Base-by-base conservation (phyloP, 1,284 basidiomycete species). In the Singerocomus inundabilis region DNA sequence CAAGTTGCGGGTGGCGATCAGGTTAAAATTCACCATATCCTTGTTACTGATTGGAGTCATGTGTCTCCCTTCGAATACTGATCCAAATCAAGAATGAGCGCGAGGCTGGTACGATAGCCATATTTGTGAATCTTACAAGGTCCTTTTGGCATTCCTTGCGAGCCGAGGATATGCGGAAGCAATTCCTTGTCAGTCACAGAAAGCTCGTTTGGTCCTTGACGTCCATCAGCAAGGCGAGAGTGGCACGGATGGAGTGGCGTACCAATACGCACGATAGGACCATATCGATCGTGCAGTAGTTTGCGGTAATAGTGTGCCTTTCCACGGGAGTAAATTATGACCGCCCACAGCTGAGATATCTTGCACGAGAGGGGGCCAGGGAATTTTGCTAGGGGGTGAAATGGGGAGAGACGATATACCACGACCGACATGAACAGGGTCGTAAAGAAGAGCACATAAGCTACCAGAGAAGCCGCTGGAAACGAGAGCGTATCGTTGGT, bases 1-100 rank as follows among this genome's bases (percentile, higher is more conserved):
- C 21, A 64, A 51, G 54, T 72, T 61, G 9, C 64, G 62, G 8
- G 64, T 57, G n/a, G 57, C 57, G 24, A 74, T 67, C 31, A 76
- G 54, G 52, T 40, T 52, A 37, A 57, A 42, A 24, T 44, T 12
- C 18, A 44, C 41, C 13, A 53, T 32, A 6, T 61, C 50, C 31
- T 59, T 44, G 6, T 26, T 11, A 31, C 50, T 64, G 13, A 46
- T 5, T 16, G 38, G 51, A 29, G 62, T 58, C 41, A 60, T 49
- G 24, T 34, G 49, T 44, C 59, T 60, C 26, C 59, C 59, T 21
- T 57, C 51, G 16, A 57, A 60, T 9, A 60, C 61, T 62, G 26
- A 24, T 37, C 24, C 3, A 32, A 16, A 36, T 16, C 7, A 6
- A 13, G 44, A 6, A 21, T 60, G 9, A 63, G 53, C 16, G 5